These are phyloP conservation scores for Exsudoporus floridanus DNA, from an alignment of 1,284 basidiomycete species.

Conservation along the genomic window DNA sequence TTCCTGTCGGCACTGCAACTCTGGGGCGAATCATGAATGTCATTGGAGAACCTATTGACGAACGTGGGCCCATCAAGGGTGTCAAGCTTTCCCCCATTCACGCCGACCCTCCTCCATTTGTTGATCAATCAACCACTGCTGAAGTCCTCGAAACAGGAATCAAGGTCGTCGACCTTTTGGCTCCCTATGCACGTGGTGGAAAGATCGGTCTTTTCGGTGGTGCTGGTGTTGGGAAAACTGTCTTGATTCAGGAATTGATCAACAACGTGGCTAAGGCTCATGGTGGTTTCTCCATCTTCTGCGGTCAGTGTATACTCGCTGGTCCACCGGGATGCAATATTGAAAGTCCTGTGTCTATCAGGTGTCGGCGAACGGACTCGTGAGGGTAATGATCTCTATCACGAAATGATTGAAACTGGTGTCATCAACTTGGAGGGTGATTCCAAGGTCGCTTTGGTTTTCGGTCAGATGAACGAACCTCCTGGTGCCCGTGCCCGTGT, in stretches of 20 bases:
- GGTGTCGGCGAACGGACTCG: slow-evolving; percentile 99
- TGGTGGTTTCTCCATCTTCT: slow-evolving; percentile 99
- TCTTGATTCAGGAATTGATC: slow-evolving; percentile 98
- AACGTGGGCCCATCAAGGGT: slow-evolving; percentile 97
- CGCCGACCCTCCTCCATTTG: slow-evolving; percentile 94
- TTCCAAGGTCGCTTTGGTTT: slow-evolving; percentile 99
- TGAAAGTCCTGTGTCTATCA: slow-evolving; percentile 27
- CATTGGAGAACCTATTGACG: slow-evolving; percentile 99
- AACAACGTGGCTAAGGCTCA: slow-evolving; percentile 99
- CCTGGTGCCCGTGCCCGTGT: slow-evolving; percentile 99
- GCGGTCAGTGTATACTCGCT: slow-evolving; percentile 63
- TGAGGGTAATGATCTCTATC: slow-evolving; percentile 99
- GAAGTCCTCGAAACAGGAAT: slow-evolving; percentile 99
- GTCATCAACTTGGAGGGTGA: slow-evolving; percentile 99
- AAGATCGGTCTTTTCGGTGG: slow-evolving; percentile 99
- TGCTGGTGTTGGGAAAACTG: slow-evolving; percentile 99
- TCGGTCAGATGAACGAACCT: slow-evolving; percentile 99
- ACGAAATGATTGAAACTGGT: slow-evolving; percentile 99
- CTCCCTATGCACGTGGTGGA: slow-evolving; percentile 99
- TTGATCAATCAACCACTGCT: slow-evolving; percentile 97
- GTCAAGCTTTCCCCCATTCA: slow-evolving; percentile 91
- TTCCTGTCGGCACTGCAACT: slow-evolving; percentile 92
- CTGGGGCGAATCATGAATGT: slow-evolving; percentile 99
- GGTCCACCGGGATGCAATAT: background rate
- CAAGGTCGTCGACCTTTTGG: slow-evolving; percentile 99